Base-by-base conservation (phyloP, 169 alveolate genomes). In the Plasmodium vivax region DNA sequence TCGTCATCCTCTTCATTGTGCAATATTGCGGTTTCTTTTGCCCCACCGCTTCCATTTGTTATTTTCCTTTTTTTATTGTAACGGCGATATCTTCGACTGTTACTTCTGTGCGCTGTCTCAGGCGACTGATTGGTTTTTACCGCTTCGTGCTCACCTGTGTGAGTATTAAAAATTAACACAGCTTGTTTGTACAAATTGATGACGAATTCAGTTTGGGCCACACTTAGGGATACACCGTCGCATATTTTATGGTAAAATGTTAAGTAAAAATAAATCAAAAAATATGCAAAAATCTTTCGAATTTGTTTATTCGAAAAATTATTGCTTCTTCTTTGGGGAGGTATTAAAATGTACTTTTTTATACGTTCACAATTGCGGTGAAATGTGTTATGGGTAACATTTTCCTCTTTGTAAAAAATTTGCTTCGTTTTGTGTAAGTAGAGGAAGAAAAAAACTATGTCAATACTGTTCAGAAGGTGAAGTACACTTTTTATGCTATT, bases 361-460 rank as follows among this genome's bases (percentile, higher is more conserved):
- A 88, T 88, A n/a, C 72, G 16, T 77, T 88, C 81, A 88, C 5
- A 88, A 88, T 38, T 79, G 19, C 41, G 10, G 45, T 77, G 30
- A 41, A 88, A 79, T 16, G 82, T 38, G n/a, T 88, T 45, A 38
- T 79, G 71, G 54, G 93, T 47, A 43, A 85, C 4, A 38, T 41
- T 80, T 88, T 36, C 10, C 3, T 0, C 73, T 34, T 45, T 38
- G 19, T 58, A 82, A 9, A 23, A 68, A 19, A 82, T 72, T 38
- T 79, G 58, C 38, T 92, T 74, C 6, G 56, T 51, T 92, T 51
- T 83, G 56, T 82, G 84, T 71, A 92, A 30, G 75, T 90, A 79
- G 34, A 90, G 71, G 62, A 77, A 73, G 72, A 92, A 92, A 73
- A 92, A 82, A 10, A 92, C 77, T 6, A 92, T 92, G 30, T 92